Conservation (phyloP, 768 basidiomycete genomes). For the Suillus sp. region DNA sequence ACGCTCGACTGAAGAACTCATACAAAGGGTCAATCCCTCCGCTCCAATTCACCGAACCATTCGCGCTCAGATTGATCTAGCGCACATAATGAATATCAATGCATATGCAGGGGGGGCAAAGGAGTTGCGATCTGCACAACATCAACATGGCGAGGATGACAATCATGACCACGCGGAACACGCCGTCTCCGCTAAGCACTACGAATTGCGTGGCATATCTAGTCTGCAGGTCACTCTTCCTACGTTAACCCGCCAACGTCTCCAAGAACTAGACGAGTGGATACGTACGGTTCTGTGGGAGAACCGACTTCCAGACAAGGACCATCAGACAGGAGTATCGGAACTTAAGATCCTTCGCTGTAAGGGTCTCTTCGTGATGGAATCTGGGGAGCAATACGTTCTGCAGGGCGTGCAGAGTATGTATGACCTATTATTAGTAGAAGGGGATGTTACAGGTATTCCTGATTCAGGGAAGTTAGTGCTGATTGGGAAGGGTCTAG, state of each 20-base stretch:
- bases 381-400: constrained; percentile 62
- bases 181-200: constrained; percentile 47
- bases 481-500: constrained; percentile 82
- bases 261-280: constrained; percentile 72
- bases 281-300: constrained; percentile 87
- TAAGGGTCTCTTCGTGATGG: constrained; percentile 75
- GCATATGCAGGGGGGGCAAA: constrained; percentile 65
- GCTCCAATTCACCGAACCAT: constrained; percentile 74
- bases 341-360: constrained; percentile 74
- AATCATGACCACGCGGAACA: constrained; percentile 29
- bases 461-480: constrained; percentile 78
- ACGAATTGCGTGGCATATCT: constrained; percentile 80
- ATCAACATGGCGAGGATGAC: constrained; percentile 38
- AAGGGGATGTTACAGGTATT: constrained; percentile 45
- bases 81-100: constrained; percentile 73
- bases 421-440: constrained; percentile 71
- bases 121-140: constrained; percentile 23
- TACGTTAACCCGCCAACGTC: constrained; percentile 47
- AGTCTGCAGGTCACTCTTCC: constrained; percentile 76
- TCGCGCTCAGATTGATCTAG: constrained; percentile 72
- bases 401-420: constrained; percentile 91
- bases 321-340: constrained; percentile 14
- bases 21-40: constrained; percentile 79
- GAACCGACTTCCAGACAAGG: constrained; percentile 45
- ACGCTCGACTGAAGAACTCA: constrained; percentile 52